A percentile compares a stretch with the other conserved stretches of the same genome.
Evolutionary conservation across 2,329 filamentous ascomycete genomes (phyloP).

Genomic region (Bipolaris cookei): DNA sequence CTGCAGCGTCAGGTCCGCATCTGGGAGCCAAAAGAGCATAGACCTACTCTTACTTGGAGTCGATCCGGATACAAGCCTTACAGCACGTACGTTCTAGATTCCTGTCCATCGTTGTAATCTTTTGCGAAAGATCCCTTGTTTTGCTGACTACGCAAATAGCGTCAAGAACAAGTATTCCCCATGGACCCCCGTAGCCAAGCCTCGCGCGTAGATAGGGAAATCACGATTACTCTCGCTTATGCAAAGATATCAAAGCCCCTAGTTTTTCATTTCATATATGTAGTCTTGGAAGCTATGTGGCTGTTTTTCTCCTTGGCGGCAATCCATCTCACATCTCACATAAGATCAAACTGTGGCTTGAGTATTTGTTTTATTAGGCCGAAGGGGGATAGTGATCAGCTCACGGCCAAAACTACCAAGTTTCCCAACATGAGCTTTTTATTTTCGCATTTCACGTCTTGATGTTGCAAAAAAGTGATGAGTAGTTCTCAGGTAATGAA

Average conservation of each 20-base stretch:
- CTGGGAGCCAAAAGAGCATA: constrained; percentile 78
- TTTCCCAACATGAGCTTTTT: not conserved
- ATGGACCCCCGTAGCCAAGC: constrained; percentile 57
- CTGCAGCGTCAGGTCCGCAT: constrained; percentile 69
- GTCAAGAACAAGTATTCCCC: constrained; percentile 58
- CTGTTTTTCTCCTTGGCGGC: no score
- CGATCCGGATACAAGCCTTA: constrained; percentile 89
- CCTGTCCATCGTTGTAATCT: not conserved
- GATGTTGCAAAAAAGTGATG: not conserved
- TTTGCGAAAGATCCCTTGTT: not conserved
- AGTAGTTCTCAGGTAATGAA: no score
- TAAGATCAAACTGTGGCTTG: not conserved
- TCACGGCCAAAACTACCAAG: no score
- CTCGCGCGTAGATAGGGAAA: constrained; percentile 42
- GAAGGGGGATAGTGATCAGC: not conserved
- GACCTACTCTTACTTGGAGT: constrained; percentile 76
- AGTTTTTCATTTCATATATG: no score
- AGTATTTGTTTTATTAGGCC: not conserved
- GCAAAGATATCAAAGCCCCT: not conserved
- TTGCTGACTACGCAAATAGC: constrained; percentile 38
- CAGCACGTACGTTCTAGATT: constrained; percentile 76
- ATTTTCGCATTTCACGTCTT: not conserved
- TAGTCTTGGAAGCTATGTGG: no score
- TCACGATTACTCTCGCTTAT: constrained; percentile 8
- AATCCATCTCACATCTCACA: no score